Evolutionary conservation across 305 asterid species (phyloP), one percentile per base, ranked within the genome.

Genomic region (Rubia peregrina): DNA sequence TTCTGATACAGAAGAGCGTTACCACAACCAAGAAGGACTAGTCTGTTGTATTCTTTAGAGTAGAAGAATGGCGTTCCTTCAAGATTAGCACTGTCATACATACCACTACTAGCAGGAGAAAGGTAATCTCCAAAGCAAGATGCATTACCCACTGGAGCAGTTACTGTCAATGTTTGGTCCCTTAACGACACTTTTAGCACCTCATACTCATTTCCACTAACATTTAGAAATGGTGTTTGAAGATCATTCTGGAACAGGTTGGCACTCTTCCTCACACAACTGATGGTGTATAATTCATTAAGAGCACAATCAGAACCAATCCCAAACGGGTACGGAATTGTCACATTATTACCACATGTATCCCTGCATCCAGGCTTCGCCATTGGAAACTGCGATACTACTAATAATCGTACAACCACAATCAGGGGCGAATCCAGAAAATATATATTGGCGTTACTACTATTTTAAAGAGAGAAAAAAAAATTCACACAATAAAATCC

Each of bases 11-110:
- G 57, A 21, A 70, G 73, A 46, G 68, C 76, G 11, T 74, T 74
- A 3, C 82, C 82, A 55, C 82, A 78, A 2, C 76, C 79, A 21
- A 61, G 57, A 71, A 78, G 42, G 43, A 33, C 41, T 38, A 78
- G 33, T 16, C 55, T 70, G 67, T 77, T 68, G 64, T 61, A 12
- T 9, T 51, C 60, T 42, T 61, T 66, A 0, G 75, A 61, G 46
- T 65, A 71, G 11, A 44, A 74, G 16, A 70, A 74, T 2, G 82
- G 79, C 10, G 73, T 70, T 55, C 60, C 69, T n/a, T 69, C 65
- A 9, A 74, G 73, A 69, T 42, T 43, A 7, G 40, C 3, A 16
- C 74, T 49, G 5, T 40, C n/a, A 6, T 26, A 61, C 30, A 26
- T 26, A 26, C 30, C 30, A 26, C 30, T 26, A 26, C 30, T 26